phyloP scores from a whole-genome alignment of 352 stramenopile species.

The Phytophthora fragariaefolia region DNA sequence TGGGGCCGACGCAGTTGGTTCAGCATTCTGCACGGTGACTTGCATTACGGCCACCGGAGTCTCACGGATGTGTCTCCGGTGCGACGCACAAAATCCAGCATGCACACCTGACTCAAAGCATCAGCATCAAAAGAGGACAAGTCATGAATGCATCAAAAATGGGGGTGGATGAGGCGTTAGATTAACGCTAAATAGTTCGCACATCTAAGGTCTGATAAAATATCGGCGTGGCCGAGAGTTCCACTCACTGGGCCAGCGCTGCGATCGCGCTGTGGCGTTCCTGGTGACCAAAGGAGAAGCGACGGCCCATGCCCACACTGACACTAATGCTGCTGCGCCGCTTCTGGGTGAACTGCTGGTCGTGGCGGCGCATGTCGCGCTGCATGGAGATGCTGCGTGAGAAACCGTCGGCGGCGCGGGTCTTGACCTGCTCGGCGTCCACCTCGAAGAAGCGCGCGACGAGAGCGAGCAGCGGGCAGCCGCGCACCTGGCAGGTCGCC shows the following conservation, averaged over 20 bases:
- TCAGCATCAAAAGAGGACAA: no score
- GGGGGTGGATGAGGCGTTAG: conserved; percentile 17
- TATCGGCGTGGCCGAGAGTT: conserved; percentile 1
- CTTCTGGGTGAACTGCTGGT: conserved; percentile 43
- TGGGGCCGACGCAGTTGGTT: conserved; percentile 20
- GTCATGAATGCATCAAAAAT: not conserved
- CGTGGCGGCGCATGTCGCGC: conserved; percentile 22
- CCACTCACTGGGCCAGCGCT: conserved; percentile 28
- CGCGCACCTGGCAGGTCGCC: conserved; percentile 46
- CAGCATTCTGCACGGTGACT: not conserved
- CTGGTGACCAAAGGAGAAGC: conserved; percentile 33
- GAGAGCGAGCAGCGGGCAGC: conserved; percentile 52
- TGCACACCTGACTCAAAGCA: not conserved
- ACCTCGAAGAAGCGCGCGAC: conserved; percentile 63
- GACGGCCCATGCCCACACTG: conserved; percentile 22
- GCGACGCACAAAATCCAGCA: conserved; percentile 25
- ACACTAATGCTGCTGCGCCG: conserved; percentile 28
- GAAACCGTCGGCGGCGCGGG: conserved; percentile 6
- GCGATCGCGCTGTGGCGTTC: conserved; percentile 27
- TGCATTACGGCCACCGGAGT: not conserved
- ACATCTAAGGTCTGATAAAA: conserved; percentile 38
- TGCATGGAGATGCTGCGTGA: conserved; percentile 41
- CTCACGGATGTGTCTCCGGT: conserved; percentile 16
- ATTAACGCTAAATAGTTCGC: conserved; percentile 39
- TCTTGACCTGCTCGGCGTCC: conserved; percentile 30